Evolutionary conservation across 106 monocot genomes (phyloP).

Genomic region (Dactylorhiza incarnata): DNA sequence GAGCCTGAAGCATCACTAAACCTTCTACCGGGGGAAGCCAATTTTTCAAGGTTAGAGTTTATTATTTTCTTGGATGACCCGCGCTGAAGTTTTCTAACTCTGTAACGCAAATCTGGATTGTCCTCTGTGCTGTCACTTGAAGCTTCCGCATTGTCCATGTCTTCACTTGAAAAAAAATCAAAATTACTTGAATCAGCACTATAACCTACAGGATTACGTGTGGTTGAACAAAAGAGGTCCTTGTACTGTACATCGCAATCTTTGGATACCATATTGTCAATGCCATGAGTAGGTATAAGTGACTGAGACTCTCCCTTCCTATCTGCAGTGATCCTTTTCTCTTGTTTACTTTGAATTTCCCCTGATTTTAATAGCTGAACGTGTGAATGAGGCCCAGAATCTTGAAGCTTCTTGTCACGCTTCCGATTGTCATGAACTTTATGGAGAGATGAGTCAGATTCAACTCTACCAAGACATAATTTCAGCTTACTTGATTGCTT

Average conservation of each 20-base stretch:
- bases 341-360: background rate
- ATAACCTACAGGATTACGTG: background rate
- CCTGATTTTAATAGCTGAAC: background rate
- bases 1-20: constrained; percentile 1
- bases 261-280: constrained; percentile 7
- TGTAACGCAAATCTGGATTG: background rate
- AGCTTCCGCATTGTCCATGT: background rate
- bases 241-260: background rate
- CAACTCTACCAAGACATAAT: background rate
- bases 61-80: background rate
- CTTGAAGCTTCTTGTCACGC: constrained; percentile 2
- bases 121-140: constrained; percentile 7
- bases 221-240: background rate
- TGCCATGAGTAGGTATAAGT: background rate
- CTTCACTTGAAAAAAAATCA: background rate
- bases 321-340: background rate
- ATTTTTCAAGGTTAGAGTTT: background rate
- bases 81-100: background rate
- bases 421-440: background rate
- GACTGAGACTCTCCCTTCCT: background rate
- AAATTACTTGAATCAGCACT: background rate
- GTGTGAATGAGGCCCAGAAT: background rate
- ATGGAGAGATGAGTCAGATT: background rate
- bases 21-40: background rate
- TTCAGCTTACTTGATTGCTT: constrained; percentile 4